Evolutionary conservation across 169 alveolate species (phyloP).

Genomic region (Toxoplasma gondii): DNA sequence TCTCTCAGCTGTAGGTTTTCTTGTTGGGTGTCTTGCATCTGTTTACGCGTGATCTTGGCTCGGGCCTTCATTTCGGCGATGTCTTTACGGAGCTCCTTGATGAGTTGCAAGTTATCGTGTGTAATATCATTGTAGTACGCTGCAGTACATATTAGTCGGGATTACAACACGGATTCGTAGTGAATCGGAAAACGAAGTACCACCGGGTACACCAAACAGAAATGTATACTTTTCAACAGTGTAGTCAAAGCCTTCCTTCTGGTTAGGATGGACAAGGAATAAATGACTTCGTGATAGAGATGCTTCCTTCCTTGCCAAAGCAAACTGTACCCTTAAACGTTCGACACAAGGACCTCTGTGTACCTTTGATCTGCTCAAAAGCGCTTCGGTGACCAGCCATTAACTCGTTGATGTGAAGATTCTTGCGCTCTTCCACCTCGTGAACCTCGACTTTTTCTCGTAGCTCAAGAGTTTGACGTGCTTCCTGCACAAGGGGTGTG

Average conservation of each 20-base stretch:
- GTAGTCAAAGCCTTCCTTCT: too few species aligned
- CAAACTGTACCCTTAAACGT: too few species aligned
- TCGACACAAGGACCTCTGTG: not conserved
- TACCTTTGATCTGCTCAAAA: constrained; percentile 76
- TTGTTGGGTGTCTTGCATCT: constrained; percentile 64
- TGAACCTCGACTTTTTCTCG: constrained; percentile 88
- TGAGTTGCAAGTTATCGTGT: constrained; percentile 87
- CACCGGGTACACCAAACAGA: too few species aligned
- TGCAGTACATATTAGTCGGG: constrained; percentile 60
- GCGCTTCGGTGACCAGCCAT: constrained; percentile 86
- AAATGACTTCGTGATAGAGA: too few species aligned
- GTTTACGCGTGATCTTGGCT: constrained; percentile 68
- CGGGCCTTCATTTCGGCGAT: constrained; percentile 66
- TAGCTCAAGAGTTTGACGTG: constrained; percentile 82
- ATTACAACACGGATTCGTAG: too few species aligned
- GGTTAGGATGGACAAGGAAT: too few species aligned
- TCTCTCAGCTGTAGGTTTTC: constrained; percentile 64
- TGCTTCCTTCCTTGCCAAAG: too few species aligned
- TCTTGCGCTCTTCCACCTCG: constrained; percentile 92
- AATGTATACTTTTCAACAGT: too few species aligned
- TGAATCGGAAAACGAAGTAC: too few species aligned
- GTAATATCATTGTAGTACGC: constrained; percentile 90
- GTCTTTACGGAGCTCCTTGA: constrained; percentile 80
- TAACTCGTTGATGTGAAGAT: constrained; percentile 82
- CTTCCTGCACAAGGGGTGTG: constrained; percentile 44